Base-by-base conservation (phyloP, 2,329 filamentous ascomycete genomes). In the Aspergillus sp. region DNA sequence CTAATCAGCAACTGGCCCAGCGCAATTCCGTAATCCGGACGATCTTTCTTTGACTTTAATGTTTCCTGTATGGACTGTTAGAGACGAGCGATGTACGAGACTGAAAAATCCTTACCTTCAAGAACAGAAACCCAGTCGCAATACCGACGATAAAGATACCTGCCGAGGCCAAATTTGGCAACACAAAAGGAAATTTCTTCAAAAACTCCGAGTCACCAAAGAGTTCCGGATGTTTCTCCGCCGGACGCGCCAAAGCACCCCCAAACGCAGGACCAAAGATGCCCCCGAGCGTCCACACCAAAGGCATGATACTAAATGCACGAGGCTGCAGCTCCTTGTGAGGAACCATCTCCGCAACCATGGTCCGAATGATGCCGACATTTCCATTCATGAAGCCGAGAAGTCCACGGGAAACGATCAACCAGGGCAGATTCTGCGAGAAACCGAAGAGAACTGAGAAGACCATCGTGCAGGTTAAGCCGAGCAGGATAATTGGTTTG, bases 281-380 rank as follows among this genome's bases (percentile, higher is more conserved):
- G 31, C 83, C 86, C 1, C 91, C 91, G 41, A 96, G 72, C 8
- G 84, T 90, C 86, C 89, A 97, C 2, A 86, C 87, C 11, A 97
- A 70, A 4, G 91, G 91, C 90, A 97, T 96, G 37, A 97, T 75
- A 51, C 85, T 90, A 65, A 97, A 97, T 0, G 93, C 93, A 41
- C 82, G 76, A 0, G 91, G 90, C 60, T 96, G 91, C 6, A 95
- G 74, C 59, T 90, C 86, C 62, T 79, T 89, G 64, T 93, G 83
- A 0, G 89, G 87, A 2, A 95, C 90, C 77, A 96, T 83, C 65
- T 96, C 91, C 0, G 91, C 91, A 2, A 96, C 90, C 71, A 93
- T 89, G 11, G 89, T 95, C 52, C 90, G 74, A 50, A 96, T 85
- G 49, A 96, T 96, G 1, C 93, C 87, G n/a, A 91, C 85, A 60